Conservation (phyloP, 1,139 yeast genomes). For the Debaryomyces robertsiae region DNA sequence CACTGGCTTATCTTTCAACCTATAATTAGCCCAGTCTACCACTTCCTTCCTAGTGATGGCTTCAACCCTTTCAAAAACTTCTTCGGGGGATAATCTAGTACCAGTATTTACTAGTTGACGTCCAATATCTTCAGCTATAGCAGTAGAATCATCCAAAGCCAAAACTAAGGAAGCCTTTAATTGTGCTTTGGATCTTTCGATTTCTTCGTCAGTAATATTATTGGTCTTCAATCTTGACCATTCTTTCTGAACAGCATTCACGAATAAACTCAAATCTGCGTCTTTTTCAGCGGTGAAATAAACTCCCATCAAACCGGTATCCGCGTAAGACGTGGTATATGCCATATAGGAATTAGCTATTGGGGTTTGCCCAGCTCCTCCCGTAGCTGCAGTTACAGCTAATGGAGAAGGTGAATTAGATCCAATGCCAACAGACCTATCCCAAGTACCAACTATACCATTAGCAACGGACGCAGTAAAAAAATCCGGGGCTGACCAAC, state of each 20-base stretch:
- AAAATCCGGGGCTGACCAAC: conserved; percentile 96
- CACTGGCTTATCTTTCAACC: conserved; percentile 75
- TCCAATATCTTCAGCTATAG: conserved; percentile 97
- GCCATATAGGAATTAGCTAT: conserved; percentile 95
- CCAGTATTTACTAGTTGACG: conserved; percentile 97
- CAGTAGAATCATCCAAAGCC: conserved; percentile 92
- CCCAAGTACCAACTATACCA: conserved; percentile 98
- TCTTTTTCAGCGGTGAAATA: conserved; percentile 82
- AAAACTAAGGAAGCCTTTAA: conserved; percentile 87
- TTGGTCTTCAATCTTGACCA: conserved; percentile 87
- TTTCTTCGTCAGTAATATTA: conserved; percentile 77
- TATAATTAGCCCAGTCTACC: conserved; percentile 84
- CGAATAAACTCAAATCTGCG: conserved; percentile 63
- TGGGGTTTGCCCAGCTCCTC: conserved; percentile 52
- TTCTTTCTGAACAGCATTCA: conserved; percentile 78
- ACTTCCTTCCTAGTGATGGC: conserved; percentile 78
- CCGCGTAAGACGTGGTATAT: conserved; percentile 95
- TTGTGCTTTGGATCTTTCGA: conserved; percentile 92
- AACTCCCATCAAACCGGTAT: conserved; percentile 97
- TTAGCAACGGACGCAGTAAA: conserved; percentile 95
- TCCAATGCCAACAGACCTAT: conserved; percentile 82
- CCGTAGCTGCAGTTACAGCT: conserved; percentile 73
- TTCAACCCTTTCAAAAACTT: conserved; percentile 84
- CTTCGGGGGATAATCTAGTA: conserved; percentile 85
- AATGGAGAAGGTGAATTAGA: conserved; percentile 75